phyloP scores from a whole-genome alignment of 805 yeast species.

The Spathaspora boniae region DNA sequence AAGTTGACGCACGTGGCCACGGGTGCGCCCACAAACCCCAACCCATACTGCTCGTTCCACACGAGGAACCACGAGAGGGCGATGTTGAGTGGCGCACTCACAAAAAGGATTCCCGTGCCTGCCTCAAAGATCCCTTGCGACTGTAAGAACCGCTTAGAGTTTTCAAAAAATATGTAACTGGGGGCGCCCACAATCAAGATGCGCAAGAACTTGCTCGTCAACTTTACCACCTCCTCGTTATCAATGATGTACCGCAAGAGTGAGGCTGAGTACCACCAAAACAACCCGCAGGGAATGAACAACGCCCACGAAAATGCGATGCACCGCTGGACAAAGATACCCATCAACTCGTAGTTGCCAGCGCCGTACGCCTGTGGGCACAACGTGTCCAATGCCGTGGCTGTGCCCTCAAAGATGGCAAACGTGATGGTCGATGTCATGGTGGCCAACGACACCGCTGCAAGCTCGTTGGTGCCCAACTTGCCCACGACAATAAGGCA shows the following conservation, averaged over 20 bases:
- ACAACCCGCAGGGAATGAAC: conserved; percentile 36
- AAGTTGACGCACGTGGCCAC: conserved; percentile 40
- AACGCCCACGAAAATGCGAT: conserved; percentile 28
- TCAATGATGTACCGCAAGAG: conserved; percentile 30
- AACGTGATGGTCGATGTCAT: conserved; percentile 44
- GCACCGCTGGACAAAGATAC: conserved; percentile 38
- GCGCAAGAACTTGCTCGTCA: conserved; percentile 34
- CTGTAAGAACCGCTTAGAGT: conserved; percentile 39
- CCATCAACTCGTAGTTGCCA: conserved; percentile 34
- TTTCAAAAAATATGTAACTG: conserved; percentile 41
- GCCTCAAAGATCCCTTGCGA: conserved; percentile 48
- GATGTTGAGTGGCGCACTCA: conserved; percentile 41
- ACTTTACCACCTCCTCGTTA: conserved; percentile 27
- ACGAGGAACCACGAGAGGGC: conserved; percentile 39
- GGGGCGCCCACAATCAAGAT: conserved; percentile 39
- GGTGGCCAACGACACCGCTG: conserved; percentile 43
- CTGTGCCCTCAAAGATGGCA: conserved; percentile 45
- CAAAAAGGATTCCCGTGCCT: conserved; percentile 39
- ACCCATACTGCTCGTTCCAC: conserved; percentile 38
- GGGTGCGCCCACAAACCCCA: conserved; percentile 44
- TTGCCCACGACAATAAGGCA: conserved; percentile 44
- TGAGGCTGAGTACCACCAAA: conserved; percentile 37
- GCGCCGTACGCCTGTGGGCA: conserved; percentile 48
- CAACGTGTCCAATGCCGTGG: conserved; percentile 42
- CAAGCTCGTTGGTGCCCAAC: conserved; percentile 42